phyloP scores from a whole-genome alignment of 345 rosid genomes.

The Laguncularia racemosa region DNA sequence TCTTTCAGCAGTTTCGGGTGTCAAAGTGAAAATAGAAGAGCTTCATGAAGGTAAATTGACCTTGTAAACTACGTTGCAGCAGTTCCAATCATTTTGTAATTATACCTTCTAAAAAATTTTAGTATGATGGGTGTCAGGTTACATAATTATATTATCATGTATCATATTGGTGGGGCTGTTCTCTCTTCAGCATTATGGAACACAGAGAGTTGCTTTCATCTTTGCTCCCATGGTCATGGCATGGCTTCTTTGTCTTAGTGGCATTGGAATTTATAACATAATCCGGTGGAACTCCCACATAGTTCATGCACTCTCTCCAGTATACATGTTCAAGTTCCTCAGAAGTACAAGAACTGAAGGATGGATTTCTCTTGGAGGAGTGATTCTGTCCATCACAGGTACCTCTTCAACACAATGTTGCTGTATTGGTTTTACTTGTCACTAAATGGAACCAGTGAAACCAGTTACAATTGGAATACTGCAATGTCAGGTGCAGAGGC shows the following conservation, averaged over 20 bases:
- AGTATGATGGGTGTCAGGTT: slow-evolving; percentile 27
- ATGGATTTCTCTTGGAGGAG: slow-evolving; percentile 87
- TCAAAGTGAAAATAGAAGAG: slow-evolving; percentile 42
- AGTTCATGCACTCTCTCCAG: slow-evolving; percentile 66
- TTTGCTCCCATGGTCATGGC: slow-evolving; percentile 71
- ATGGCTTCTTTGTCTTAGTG: slow-evolving; percentile 68
- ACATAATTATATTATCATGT: slow-evolving; percentile 57
- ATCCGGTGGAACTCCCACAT: slow-evolving; percentile 67
- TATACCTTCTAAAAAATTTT: too few species aligned
- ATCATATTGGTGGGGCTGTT: slow-evolving; percentile 69
- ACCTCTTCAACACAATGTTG: slow-evolving; percentile 4
- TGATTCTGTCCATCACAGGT: slow-evolving; percentile 86
- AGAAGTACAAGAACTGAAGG: slow-evolving; percentile 64
- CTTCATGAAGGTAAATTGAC: slow-evolving; percentile 61
- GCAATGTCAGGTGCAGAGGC: slow-evolving; percentile 63
- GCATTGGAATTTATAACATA: slow-evolving; percentile 71
- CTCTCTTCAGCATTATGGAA: slow-evolving; percentile 78
- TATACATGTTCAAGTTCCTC: slow-evolving; percentile 69
- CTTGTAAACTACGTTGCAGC: slow-evolving; percentile 3
- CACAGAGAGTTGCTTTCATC: slow-evolving; percentile 69
- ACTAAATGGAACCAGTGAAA: slow-evolving; percentile 8
- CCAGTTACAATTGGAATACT: slow-evolving; percentile 7
- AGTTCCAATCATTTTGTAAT: too few species aligned
- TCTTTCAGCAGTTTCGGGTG: slow-evolving; percentile 78
- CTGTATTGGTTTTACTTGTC: slow-evolving; percentile 1